phyloP scores from a whole-genome alignment of 768 basidiomycete genomes.

The Neoboletus brunneissimus region DNA sequence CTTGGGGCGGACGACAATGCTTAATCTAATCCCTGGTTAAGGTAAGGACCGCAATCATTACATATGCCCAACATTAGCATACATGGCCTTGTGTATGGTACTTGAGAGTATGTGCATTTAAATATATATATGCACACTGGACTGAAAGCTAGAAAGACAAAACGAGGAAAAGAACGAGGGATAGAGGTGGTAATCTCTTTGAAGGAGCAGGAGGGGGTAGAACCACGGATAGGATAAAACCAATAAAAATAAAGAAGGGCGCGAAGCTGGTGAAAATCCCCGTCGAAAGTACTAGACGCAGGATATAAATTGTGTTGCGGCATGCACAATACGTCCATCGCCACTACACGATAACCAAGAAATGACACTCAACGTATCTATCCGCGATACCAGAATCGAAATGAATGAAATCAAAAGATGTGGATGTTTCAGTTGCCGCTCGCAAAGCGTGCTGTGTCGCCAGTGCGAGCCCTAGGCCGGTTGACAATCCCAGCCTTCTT shows the following conservation, averaged over 20 bases:
- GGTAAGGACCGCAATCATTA: slow-evolving; percentile 9
- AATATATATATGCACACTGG: slow-evolving; percentile 26
- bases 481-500: slow-evolving; percentile 47
- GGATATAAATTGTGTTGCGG: slow-evolving; percentile 11
- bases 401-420: slow-evolving; percentile 9
- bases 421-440: slow-evolving; percentile 34
- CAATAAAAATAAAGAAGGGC: slow-evolving; percentile 23
- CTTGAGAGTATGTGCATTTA: slow-evolving; percentile 17
- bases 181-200: slow-evolving; percentile 2
- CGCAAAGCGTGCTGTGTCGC: slow-evolving; percentile 60
- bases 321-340: slow-evolving; percentile 9
- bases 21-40: slow-evolving; percentile 2
- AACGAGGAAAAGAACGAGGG: slow-evolving; percentile 14
- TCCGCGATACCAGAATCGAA: slow-evolving; percentile 15
- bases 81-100: slow-evolving; percentile 17
- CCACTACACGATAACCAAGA: slow-evolving; percentile 15
- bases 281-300: slow-evolving; percentile 8
- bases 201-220: slow-evolving; percentile 22
- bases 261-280: slow-evolving; percentile 1
- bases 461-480: slow-evolving; percentile 67
- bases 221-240: slow-evolving; percentile 30
- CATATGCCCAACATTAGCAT: slow-evolving; percentile 13
- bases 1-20: slow-evolving; percentile 74
- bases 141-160: slow-evolving; percentile 26
- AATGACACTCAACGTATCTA: slow-evolving; percentile 12